Evolutionary conservation across 1,139 yeast species (phyloP), one percentile per base, ranked within the genome.

Genomic region (Lodderomyces orthopsilosis): DNA sequence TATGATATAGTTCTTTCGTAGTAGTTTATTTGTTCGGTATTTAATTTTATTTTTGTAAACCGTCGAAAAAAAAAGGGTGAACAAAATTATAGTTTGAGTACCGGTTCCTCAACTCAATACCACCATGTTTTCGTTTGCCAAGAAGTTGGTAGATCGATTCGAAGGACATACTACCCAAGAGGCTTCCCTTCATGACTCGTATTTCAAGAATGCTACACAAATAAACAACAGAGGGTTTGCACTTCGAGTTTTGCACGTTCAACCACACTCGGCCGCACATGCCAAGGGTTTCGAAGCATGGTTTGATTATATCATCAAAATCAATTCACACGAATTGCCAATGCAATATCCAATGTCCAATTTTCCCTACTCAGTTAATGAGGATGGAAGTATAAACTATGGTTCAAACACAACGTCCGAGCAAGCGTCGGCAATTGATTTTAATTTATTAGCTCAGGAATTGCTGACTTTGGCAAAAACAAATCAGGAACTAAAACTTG

Each of bases 111-210:
- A 42, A 15, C 30, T 24, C 28, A 24, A 8, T 19, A 35, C 34
- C n/a, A 18, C 41, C 28, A 89, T 89, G 97, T 85, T 89, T 64
- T 86, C 95, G 26, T 86, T 90, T 64, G 96, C 97, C 8, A 87
- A 84, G 60, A 86, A 82, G 55, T 62, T 90, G 40, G 96, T 89
- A 26, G 85, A 82, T 54, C 75, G 89, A 22, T 74, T 91, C 37
- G 96, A 89, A 55, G 75, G 76, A 1, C 51, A 64, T 18, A 59
- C 63, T 18, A 58, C 65, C 19, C 53, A 58, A 3, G 63, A 48
- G 49, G 52, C 52, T 5, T 58, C 63, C 4, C 24, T 41, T n/a
- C 35, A 44, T 17, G 86, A 81, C 54, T 70, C 81, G 2, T 82
- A 81, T 55, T 82, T 79, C 63, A 73, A 75, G 46, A 56, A 65